Evolutionary conservation across 2,329 filamentous ascomycete genomes (phyloP), one percentile per base, ranked within the genome.

Genomic region (Tolypocladium ophioglossoides): DNA sequence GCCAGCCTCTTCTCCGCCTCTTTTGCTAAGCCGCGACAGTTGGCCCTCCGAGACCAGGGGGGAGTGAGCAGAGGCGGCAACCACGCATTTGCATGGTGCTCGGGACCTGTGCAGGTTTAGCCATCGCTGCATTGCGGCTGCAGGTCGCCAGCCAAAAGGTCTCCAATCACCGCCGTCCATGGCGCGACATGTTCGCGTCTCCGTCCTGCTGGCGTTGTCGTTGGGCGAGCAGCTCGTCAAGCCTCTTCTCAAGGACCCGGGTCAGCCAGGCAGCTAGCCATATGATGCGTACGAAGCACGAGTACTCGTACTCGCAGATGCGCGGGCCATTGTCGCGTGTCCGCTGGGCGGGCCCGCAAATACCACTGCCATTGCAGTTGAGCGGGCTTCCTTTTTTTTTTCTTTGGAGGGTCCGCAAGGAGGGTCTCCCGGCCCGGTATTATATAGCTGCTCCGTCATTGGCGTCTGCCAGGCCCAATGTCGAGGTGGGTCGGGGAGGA

Each of bases 111-210:
- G 48, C 32, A n/a, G n/a, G n/a, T n/a, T n/a, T n/a, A 50, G 20
- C 20, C 41, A 41, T 37, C 34, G 47, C 47, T 50, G 34, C 48
- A 50, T 50, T 50, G 48, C 48, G 41, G 52, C 52, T 53, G 54
- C 55, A 53, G 41, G 34, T 35, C 18, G 30, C 48, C 55, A 46
- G 34, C 18, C 38, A 5, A 7, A 34, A 22, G 11, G 27, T 52
- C 50, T 52, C 56, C 56, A 57, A 57, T 56, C 32, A 52, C 47
- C 46, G 50, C 37, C 30, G 54, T 38, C 50, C 49, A 50, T 40
- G 44, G 46, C 54, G 56, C 51, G 54, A 50, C 52, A 18, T 46
- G 50, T 56, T 57, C 56, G 56, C 52, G 52, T 57, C 34, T 24
- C 44, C 55, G 37, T 52, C 41, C 44, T 16, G 39, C 51, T 20